A percentile compares a stretch with the other conserved stretches of the same genome.
Conservation (phyloP, 768 basidiomycete genomes). For the Pluteus cervinus region DNA sequence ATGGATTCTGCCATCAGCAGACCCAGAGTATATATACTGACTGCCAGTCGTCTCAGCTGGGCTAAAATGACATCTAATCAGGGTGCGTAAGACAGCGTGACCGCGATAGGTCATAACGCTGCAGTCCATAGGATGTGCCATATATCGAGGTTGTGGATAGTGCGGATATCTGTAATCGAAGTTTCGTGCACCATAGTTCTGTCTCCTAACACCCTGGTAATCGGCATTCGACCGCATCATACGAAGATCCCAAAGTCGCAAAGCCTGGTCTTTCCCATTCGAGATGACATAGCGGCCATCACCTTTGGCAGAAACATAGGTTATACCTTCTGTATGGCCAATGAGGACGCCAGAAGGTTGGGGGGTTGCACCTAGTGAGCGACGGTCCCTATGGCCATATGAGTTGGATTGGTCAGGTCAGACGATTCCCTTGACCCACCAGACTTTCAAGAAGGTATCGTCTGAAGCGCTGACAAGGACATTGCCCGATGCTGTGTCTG, state of each 20-base stretch:
- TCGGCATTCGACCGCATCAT: conserved; percentile 80
- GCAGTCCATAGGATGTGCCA: conserved; percentile 81
- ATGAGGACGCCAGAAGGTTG: conserved; percentile 92
- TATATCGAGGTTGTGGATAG: conserved; percentile 57
- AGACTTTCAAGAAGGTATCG: conserved; percentile 92
- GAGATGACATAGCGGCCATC: conserved; percentile 94
- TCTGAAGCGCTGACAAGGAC: conserved; percentile 94
- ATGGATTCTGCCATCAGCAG: conserved; percentile 80
- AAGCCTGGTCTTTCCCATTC: conserved; percentile 93
- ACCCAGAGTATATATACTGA: conserved; percentile 93
- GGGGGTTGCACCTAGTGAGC: conserved; percentile 44
- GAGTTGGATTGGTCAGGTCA: conserved; percentile 35
- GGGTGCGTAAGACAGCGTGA: conserved; percentile 82
- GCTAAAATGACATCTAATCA: conserved; percentile 96
- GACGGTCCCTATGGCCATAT: conserved; percentile 40
- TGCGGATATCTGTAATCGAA: conserved; percentile 77
- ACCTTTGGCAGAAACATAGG: conserved; percentile 91
- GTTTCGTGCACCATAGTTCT: conserved; percentile 47
- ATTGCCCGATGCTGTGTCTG: conserved; percentile 88
- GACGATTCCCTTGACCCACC: conserved; percentile 54
- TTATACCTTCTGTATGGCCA: conserved; percentile 95
- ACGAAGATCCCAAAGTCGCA: conserved; percentile 90
- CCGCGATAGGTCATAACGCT: conserved; percentile 96
- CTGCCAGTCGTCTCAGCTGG: conserved; percentile 87
- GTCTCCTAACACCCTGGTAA: conserved; percentile 45